phyloP scores from a whole-genome alignment of 805 yeast species.

The Saccharomycodes ludwigii region DNA sequence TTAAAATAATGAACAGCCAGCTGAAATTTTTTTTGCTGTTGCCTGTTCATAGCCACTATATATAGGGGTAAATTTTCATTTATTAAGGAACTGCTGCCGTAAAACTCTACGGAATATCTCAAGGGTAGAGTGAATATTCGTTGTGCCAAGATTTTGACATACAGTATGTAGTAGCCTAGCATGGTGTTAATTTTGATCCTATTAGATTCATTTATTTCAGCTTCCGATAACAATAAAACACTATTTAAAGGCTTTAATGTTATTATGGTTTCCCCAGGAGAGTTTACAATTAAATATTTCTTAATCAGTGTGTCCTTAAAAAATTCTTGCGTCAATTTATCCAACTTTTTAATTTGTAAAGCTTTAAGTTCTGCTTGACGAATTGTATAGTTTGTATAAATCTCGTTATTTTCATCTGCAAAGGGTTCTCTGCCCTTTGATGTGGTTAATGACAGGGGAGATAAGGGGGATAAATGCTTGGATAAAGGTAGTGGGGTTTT shows the following conservation, averaged over 20 bases:
- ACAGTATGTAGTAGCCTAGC: conserved; percentile 19
- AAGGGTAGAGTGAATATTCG: conserved; percentile 12
- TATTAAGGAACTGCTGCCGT: conserved; percentile 19
- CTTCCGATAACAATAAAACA: conserved; percentile 7
- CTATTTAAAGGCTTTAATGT: conserved; percentile 4
- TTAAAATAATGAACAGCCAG: conserved; percentile 14
- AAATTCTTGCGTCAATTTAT: conserved; percentile 3
- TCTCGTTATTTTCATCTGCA: too few species aligned
- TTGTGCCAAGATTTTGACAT: conserved; percentile 13
- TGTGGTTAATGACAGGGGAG: too few species aligned
- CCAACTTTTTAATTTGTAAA: conserved; percentile 1
- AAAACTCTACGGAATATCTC: conserved; percentile 15
- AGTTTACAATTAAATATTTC: too few species aligned
- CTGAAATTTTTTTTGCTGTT: conserved; percentile 9
- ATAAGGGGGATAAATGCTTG: too few species aligned
- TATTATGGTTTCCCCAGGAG: conserved; percentile 1
- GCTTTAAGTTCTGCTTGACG: neutral
- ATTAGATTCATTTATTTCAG: conserved; percentile 5
- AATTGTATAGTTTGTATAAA: too few species aligned
- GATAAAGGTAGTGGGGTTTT: too few species aligned
- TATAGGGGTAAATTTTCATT: conserved; percentile 14
- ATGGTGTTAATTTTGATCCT: conserved; percentile 11
- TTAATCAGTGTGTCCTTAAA: too few species aligned
- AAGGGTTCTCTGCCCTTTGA: too few species aligned
- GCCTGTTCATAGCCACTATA: conserved; percentile 9